Conservation (phyloP, 2,329 filamentous ascomycete genomes). For the Calonectria crousiana region DNA sequence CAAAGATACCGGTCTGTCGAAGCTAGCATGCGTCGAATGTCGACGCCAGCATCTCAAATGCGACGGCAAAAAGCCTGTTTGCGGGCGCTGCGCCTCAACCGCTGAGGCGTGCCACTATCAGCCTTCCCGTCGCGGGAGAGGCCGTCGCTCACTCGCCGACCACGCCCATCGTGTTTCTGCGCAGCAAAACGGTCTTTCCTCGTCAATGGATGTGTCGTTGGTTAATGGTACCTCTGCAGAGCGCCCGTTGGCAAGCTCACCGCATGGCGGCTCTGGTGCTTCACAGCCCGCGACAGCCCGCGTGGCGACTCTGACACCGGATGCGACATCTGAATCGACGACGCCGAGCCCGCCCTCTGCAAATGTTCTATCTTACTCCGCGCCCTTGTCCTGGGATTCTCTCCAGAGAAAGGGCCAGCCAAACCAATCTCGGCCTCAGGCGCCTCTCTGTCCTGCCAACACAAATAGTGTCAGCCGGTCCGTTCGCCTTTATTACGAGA, state of each 20-base stretch:
- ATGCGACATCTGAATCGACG: background rate
- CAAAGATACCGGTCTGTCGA: background rate
- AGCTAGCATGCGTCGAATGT: conserved; percentile 36
- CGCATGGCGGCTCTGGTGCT: background rate
- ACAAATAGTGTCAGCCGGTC: background rate
- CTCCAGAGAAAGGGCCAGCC: background rate
- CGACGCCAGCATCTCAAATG: conserved; percentile 40
- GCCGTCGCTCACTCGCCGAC: background rate
- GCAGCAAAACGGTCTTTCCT: background rate
- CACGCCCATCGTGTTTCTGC: background rate
- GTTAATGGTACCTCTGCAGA: background rate
- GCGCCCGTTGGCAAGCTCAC: background rate
- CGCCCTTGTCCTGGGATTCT: background rate
- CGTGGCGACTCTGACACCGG: background rate
- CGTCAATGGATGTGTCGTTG: background rate
- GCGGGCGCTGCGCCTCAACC: conserved; percentile 33
- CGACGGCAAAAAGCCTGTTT: conserved; percentile 34
- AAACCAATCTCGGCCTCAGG: background rate
- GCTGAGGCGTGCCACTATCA: conserved; percentile 1
- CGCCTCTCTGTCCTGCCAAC: background rate
- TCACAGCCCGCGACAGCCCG: background rate
- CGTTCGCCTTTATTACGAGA: conserved; percentile 33
- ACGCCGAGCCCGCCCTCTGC: background rate
- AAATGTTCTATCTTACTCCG: background rate
- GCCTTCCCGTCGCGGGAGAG: background rate